Base-by-base conservation (phyloP, 2,329 filamentous ascomycete genomes). In the Ophiocordyceps camponoti-leonardi region DNA sequence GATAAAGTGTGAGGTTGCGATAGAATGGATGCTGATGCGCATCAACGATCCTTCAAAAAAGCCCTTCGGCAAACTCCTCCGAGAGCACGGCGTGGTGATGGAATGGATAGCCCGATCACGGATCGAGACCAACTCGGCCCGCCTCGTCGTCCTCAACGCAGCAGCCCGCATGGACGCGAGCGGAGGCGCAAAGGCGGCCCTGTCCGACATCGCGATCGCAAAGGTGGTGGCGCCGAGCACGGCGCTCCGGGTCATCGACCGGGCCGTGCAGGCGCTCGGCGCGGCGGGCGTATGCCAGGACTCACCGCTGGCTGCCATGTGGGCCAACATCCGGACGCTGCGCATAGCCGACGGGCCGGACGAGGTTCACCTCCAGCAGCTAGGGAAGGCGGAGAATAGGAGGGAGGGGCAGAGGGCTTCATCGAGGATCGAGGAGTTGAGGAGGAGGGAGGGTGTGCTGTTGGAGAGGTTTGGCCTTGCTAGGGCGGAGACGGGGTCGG, bases 1-100 rank as follows among this genome's bases (percentile, higher is more conserved):
- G 5, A 5, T 8, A 26, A 28, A 78, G 71, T 81, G 92, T 18
- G 92, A 98, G 66, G 78, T 81, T 52, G 92, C 88, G 1, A 76
- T 98, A 22, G 90, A 96, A 58, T 94, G 85, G 83, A 83, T 96
- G 77, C 75, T 98, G 48, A 84, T 87, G 56, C 83, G 92, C 50
- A 81, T 94, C 67, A 96, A 96, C 67, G 90, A 98, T 66, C 79
- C 85, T 44, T 72, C 68, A 56, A 95, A 95, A 73, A 87, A 81
- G 57, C 83, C 92, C 0, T 98, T 98, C 59, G 87, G 87, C 59
- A 85, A 94, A 67, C 73, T 80, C 47, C 76, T 98, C 40, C 75
- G 77, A 58, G 79, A 93, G 60, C 92, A 98, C 66, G 92, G 90
- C 54, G 85, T 95, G 35, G 90, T 95, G 64, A 77, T 96, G 39